phyloP scores from a whole-genome alignment of 1,284 basidiomycete species.

The Cryptococcus sp. region DNA sequence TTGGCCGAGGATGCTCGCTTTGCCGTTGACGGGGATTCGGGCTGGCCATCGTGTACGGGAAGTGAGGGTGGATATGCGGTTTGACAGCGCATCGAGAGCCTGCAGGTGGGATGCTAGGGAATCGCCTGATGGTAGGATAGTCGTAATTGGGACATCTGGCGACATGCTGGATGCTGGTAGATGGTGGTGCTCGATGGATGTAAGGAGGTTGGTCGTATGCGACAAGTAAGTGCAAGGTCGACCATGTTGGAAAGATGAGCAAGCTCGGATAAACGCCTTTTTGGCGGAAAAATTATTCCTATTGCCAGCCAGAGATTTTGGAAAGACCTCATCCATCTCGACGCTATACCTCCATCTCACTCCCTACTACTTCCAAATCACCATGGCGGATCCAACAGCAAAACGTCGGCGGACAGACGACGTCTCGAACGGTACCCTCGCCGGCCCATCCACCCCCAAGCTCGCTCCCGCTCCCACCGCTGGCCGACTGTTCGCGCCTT shows the following conservation, averaged over 20 bases:
- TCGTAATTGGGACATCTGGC: neutral
- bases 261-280: too few relatives aligned
- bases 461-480: neutral
- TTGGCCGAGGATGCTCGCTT: conserved; percentile 31
- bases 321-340: neutral
- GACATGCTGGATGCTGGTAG: too few relatives aligned
- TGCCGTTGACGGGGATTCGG: conserved; percentile 30
- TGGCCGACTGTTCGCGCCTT: conserved; percentile 75
- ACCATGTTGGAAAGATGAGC: too few relatives aligned
- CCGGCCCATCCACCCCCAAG: conserved; percentile 14
- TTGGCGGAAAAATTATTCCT: neutral
- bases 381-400: neutral
- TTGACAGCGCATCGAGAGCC: conserved; percentile 28
- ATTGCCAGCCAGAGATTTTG: neutral
- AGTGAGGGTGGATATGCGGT: conserved; percentile 18
- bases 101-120: conserved; percentile 25
- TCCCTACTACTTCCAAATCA: neutral
- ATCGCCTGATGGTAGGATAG: conserved; percentile 12
- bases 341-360: neutral
- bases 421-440: neutral
- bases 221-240: too few relatives aligned
- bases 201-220: neutral
- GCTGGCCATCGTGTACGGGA: conserved; percentile 22
- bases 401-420: neutral
- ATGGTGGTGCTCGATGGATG: too few relatives aligned